phyloP scores from a whole-genome alignment of 2,329 filamentous ascomycete species.

The Camillea tinctor region DNA sequence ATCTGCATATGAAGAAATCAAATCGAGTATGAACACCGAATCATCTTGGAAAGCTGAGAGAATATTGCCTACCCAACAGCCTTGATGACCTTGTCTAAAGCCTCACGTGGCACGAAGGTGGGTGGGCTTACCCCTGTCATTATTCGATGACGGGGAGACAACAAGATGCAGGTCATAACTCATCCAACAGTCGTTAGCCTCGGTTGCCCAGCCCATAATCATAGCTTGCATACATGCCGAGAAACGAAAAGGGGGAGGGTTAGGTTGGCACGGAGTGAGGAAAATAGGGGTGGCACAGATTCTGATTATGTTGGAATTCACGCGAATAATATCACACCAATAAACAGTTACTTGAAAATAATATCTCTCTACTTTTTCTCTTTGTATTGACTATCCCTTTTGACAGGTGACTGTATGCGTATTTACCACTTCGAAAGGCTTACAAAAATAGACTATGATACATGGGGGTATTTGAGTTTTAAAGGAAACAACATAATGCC shows the following conservation, averaged over 20 bases:
- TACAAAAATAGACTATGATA: background rate
- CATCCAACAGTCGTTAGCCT: background rate
- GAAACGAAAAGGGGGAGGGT: background rate
- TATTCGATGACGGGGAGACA: background rate
- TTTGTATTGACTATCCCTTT: background rate
- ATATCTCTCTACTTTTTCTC: background rate
- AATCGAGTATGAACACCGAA: background rate
- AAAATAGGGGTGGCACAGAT: background rate
- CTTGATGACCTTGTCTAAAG: background rate
- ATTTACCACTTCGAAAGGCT: background rate
- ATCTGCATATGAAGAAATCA: background rate
- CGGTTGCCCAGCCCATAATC: background rate
- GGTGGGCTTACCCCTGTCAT: background rate
- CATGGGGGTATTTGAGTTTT: background rate
- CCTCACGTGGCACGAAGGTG: background rate
- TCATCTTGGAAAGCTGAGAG: background rate
- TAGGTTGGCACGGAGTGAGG: background rate
- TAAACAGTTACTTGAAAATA: background rate
- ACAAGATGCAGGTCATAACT: background rate
- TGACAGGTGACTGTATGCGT: background rate
- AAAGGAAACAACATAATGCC: background rate
- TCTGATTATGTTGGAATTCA: background rate
- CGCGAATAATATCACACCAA: background rate
- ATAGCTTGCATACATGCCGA: background rate
- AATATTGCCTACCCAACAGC: background rate